Base-by-base conservation (phyloP, 2,329 filamentous ascomycete genomes). In the Aspergillus sp. region DNA sequence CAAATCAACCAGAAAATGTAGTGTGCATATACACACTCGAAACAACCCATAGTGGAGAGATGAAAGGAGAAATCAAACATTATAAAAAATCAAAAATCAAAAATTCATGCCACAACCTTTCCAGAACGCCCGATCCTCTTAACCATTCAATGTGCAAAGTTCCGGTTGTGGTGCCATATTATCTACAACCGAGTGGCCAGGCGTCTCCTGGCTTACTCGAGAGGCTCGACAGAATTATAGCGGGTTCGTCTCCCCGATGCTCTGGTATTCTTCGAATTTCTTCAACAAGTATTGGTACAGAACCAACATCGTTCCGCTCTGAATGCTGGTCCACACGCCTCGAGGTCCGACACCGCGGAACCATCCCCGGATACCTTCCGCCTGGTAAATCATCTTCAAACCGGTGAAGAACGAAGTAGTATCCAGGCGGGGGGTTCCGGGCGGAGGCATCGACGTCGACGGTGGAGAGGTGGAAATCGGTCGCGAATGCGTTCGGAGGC, bases 251-350 rank as follows among this genome's bases (percentile, higher is more conserved):
- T 71, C 73, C 26, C 67, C 65, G 10, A 60, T 32, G n/a, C 55
- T 58, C 49, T 73, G 77, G 67, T 81, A 78, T n/a, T 77, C 67
- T 60, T 93, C 90, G 65, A 98, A 84, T 76, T 88, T 86, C 69
- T 90, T 88, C 72, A 98, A 78, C 57, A 98, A 81, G 61, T 88
- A 90, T 79, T 98, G 94, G 76, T 98, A 98, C 74, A 97, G 81
- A 68, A 98, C 93, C 73, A 98, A 82, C 94, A 98, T 98, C 65
- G 92, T 96, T 47, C 93, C 91, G 71, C 91, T 96, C 80, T 99
- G 95, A 59, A 98, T 91, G 71, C 94, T 96, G 22, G 95, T 99
- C 95, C 95, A 99, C 14, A 98, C 91, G 58, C 89, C 89, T 56
- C 95, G 86, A 1, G 95, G 95, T 0, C 94, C 94, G 1, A 99